Percentiles rank a stretch among this genome's conserved stretches.
These are phyloP conservation scores for Phanerodontia chrysosporium DNA, from an alignment of 768 basidiomycete genomes.

Conservation along the genomic window DNA sequence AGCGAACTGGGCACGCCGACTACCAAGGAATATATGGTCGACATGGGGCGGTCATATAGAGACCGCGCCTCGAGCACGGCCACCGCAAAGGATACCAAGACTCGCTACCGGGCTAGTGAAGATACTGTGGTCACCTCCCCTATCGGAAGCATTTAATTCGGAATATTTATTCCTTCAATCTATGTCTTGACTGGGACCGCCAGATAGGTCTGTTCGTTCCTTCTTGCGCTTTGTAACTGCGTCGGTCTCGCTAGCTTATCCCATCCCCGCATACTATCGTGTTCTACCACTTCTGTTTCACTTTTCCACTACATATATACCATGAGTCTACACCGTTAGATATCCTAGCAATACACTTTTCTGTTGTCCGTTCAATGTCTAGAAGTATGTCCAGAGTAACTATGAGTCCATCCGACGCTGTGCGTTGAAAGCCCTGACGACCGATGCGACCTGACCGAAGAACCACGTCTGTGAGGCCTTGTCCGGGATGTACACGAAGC, in stretches of 20 bases:
- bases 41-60: constrained; percentile 34
- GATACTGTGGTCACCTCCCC: constrained; percentile 30
- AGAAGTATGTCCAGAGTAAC: constrained; percentile 3
- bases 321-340: constrained; percentile 6
- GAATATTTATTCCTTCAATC: constrained; percentile 9
- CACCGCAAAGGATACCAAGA: constrained; percentile 41
- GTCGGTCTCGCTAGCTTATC: neutral
- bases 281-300: neutral
- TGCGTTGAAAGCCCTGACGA: constrained; percentile 75
- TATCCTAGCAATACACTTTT: constrained; percentile 14
- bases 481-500: constrained; percentile 73
- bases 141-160: constrained; percentile 4
- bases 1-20: constrained; percentile 24
- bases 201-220: neutral
- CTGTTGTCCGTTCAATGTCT: constrained; percentile 7
- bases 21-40: constrained; percentile 24
- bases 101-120: constrained; percentile 35
- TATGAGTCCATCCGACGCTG: constrained; percentile 63
- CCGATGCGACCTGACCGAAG: constrained; percentile 68
- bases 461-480: constrained; percentile 76
- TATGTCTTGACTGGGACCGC: neutral
- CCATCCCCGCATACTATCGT: neutral
- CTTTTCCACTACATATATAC: neutral
- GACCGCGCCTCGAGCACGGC: constrained; percentile 54
- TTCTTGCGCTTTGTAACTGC: constrained; percentile 3